phyloP scores from a whole-genome alignment of 352 stramenopile genomes.

The Phytophthora hibernalis region DNA sequence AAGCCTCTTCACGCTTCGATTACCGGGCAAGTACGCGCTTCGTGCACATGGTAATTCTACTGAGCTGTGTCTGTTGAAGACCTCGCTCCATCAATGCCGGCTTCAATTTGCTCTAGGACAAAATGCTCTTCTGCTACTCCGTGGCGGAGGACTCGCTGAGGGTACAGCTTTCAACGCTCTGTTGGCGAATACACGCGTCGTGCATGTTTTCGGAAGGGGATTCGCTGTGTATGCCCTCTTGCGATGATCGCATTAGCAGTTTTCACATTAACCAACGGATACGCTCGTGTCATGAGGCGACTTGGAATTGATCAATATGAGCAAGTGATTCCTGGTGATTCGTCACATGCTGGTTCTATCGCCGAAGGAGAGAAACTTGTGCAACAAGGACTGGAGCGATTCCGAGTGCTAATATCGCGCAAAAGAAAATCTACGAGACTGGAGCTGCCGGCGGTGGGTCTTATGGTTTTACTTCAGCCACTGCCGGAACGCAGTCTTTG shows the following conservation, averaged over 20 bases:
- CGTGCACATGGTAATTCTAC: constrained; percentile 64
- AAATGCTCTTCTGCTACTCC: constrained; percentile 69
- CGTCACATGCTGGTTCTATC: constrained; percentile 49
- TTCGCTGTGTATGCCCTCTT: constrained; percentile 65
- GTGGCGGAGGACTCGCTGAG: constrained; percentile 46
- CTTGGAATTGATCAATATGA: constrained; percentile 80
- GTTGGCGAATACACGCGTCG: constrained; percentile 58
- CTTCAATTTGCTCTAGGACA: constrained; percentile 77
- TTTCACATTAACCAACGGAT: constrained; percentile 59
- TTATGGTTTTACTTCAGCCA: constrained; percentile 43
- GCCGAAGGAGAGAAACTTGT: constrained; percentile 57
- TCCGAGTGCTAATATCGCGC: constrained; percentile 40
- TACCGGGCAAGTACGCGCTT: constrained; percentile 58
- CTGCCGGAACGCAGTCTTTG: constrained; percentile 30
- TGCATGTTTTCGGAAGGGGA: constrained; percentile 61
- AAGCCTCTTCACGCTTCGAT: constrained; percentile 66
- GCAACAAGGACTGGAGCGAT: constrained; percentile 57
- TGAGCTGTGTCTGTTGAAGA: constrained; percentile 66
- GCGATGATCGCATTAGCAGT: constrained; percentile 59
- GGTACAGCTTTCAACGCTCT: constrained; percentile 66
- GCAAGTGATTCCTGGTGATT: constrained; percentile 47
- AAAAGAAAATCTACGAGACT: constrained; percentile 47
- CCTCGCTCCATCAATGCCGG: constrained; percentile 66
- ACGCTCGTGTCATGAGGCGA: constrained; percentile 56
- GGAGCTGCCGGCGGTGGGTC: constrained; percentile 24